phyloP scores from a whole-genome alignment of 371 early-diverging fungal species.

The Mortierella sp. region DNA sequence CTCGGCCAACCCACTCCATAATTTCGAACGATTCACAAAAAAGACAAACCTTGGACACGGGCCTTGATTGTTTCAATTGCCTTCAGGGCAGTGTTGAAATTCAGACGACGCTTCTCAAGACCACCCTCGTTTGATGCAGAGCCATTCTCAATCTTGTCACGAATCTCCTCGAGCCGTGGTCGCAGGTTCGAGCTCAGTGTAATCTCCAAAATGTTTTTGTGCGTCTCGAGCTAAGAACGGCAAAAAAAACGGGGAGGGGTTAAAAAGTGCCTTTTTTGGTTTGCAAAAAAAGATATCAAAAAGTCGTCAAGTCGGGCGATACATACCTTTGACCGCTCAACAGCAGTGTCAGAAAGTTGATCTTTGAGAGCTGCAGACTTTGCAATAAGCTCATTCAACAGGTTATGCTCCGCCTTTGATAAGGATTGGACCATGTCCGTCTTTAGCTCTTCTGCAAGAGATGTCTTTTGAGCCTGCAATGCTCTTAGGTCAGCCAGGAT shows the following conservation, averaged over 20 bases:
- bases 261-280: too few relatives aligned
- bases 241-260: not conserved
- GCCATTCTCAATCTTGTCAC: slow-evolving; percentile 62
- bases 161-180: slow-evolving; percentile 68
- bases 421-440: slow-evolving; percentile 44
- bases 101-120: slow-evolving; percentile 59
- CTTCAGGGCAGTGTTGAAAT: slow-evolving; percentile 40
- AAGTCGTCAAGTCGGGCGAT: not conserved
- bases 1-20: too few relatives aligned
- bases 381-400: slow-evolving; percentile 23
- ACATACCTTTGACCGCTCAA: slow-evolving; percentile 35
- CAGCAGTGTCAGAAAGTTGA: slow-evolving; percentile 28
- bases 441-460: slow-evolving; percentile 27
- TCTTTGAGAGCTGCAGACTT: slow-evolving; percentile 27
- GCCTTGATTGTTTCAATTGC: slow-evolving; percentile 27
- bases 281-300: not conserved
- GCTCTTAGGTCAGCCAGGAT: slow-evolving; percentile 27
- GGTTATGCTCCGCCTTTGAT: slow-evolving; percentile 31
- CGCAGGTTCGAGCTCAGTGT: slow-evolving; percentile 72
- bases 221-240: slow-evolving; percentile 72
- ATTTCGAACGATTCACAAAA: not conserved
- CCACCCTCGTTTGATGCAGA: slow-evolving; percentile 60
- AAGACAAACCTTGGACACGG: slow-evolving; percentile 10
- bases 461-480: slow-evolving; percentile 24
- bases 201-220: slow-evolving; percentile 76